Evolutionary conservation across 139 green algal genomes (phyloP).

Genomic region (Asterochloris sp.): DNA sequence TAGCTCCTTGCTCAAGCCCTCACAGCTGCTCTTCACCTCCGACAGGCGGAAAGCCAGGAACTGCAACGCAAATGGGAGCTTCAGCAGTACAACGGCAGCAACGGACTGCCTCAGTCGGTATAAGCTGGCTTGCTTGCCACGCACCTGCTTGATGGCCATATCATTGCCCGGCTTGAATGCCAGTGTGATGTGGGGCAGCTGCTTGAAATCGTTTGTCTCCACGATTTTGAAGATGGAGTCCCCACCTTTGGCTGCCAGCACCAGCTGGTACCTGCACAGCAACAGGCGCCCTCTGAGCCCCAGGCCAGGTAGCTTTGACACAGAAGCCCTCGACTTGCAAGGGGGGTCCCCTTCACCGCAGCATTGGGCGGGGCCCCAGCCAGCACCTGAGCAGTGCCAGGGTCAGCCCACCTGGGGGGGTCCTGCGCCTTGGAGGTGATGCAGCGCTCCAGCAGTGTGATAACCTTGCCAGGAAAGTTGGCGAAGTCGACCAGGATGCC

Average conservation of each 20-base stretch:
- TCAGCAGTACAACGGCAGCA: not conserved
- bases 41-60: constrained; percentile 79
- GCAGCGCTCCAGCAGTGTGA: constrained; percentile 82
- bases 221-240: constrained; percentile 76
- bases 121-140: not conserved
- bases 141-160: constrained; percentile 72
- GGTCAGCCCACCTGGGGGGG: constrained; percentile 42
- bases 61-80: constrained; percentile 13
- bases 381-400: not conserved
- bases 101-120: not conserved
- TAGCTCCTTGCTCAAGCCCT: constrained; percentile 41
- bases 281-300: not conserved
- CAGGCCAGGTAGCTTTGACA: not conserved
- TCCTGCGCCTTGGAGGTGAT: constrained; percentile 44
- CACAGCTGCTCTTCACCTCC: constrained; percentile 60
- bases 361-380: not conserved
- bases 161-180: constrained; percentile 79
- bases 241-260: constrained; percentile 37
- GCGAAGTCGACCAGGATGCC: constrained; percentile 91
- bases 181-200: constrained; percentile 86
- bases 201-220: constrained; percentile 95
- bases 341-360: not conserved
- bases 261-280: constrained; percentile 52
- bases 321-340: not conserved
- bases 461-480: constrained; percentile 82